Conservation (phyloP, 2,329 filamentous ascomycete species). For the Orbilia oligospora region DNA sequence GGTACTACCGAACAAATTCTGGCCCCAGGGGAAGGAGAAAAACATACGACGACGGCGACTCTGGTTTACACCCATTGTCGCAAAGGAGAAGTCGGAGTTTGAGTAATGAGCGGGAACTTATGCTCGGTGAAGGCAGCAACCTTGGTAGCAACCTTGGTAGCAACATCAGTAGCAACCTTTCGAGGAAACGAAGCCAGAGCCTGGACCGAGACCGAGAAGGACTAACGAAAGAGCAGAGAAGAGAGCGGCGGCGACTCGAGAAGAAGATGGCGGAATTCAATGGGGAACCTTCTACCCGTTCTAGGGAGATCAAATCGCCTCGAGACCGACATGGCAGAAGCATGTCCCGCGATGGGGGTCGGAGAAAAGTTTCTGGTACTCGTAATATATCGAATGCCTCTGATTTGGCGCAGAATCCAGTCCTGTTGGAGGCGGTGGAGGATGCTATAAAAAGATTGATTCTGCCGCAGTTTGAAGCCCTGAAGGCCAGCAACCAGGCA, state of each 20-base stretch:
- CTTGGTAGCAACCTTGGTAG: constrained; percentile 17
- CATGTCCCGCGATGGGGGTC: constrained; percentile 69
- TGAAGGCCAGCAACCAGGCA: constrained; percentile 86
- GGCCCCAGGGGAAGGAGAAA: constrained; percentile 42
- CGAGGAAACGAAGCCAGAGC: constrained; percentile 63
- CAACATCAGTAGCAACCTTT: constrained; percentile 55
- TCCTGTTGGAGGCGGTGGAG: constrained; percentile 89
- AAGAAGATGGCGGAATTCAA: constrained; percentile 58
- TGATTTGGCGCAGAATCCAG: constrained; percentile 92
- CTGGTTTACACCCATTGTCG: constrained; percentile 52
- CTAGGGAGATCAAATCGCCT: constrained; percentile 67
- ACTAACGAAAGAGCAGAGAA: constrained; percentile 56
- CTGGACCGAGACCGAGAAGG: constrained; percentile 55
- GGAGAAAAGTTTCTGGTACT: constrained; percentile 70
- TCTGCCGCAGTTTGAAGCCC: constrained; percentile 87
- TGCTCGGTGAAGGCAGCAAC: constrained; percentile 59
- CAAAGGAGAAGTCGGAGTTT: constrained; percentile 67
- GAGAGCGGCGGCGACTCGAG: constrained; percentile 52
- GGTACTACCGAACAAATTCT: constrained; percentile 47
- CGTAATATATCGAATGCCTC: constrained; percentile 61
- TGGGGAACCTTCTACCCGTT: constrained; percentile 45
- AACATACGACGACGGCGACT: constrained; percentile 50
- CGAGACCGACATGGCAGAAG: constrained; percentile 70
- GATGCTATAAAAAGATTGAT: constrained; percentile 92
- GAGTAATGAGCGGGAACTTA: constrained; percentile 67